Evolutionary conservation across 805 yeast species (phyloP), one percentile per base, ranked within the genome.

Genomic region (Nakazawaea siamensis): DNA sequence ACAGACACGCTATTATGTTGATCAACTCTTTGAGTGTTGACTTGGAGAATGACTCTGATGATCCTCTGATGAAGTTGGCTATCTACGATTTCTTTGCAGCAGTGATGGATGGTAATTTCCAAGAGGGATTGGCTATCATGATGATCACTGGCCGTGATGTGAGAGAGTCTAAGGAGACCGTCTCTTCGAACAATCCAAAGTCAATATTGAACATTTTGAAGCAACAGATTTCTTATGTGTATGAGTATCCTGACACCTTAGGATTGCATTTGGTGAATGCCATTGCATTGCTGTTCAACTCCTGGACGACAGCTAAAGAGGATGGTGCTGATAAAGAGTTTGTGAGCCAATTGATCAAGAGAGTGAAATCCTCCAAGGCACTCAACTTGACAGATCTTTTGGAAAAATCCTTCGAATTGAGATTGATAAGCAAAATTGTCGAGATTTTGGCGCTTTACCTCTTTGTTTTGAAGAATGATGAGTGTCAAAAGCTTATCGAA

Each of bases 371-470:
- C 39, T 11, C 30, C 34, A 21, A 18, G n/a, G 3, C 8, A 23
- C 15, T 20, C 12, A 11, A 18, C 5, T 12, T 30, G 7, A 12
- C 24, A 8, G 54, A 51, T 4, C 49, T 42, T 28, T 54, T 66
- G 7, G 48, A 58, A 11, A 49, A 58, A 4, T 76, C 81, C 28
- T 73, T 76, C 44, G 68, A 70, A 34, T 67, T 72, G 46, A 73
- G 70, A 39, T 55, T 80, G 30, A 61, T 76, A 7, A 73, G 94
- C 1, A 76, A 78, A 43, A 72, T 83, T 14, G 73, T 84, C 2
- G 92, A 84, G 47, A 75, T 86, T 8, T 62, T 86, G 33, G 86
- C 95, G 0, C 61, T 84, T 27, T 71, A 79, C 31, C 57, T 84
- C 15, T 82, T 75, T 57, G 77, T 77, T 4, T 68, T 77, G 4